These are phyloP conservation scores for Syzygium aromaticum DNA, from an alignment of 345 rosid genomes.

Conservation along the genomic window DNA sequence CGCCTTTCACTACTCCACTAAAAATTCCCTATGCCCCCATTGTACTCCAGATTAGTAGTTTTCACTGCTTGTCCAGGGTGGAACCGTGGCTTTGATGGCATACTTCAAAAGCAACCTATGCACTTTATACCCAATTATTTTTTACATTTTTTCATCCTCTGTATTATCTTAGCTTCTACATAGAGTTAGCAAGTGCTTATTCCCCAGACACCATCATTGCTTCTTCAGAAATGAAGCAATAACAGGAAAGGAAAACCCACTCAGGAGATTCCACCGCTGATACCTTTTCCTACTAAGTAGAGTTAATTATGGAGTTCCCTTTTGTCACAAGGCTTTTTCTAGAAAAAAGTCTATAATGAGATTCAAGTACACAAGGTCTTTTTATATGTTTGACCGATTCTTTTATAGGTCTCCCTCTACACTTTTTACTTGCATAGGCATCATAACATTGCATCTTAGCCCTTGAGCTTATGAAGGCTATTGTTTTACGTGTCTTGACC, in stretches of 20 bases:
- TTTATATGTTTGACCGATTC: background rate
- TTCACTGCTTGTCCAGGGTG: background rate
- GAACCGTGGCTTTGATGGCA: background rate
- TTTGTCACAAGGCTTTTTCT: background rate
- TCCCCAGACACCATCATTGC: background rate
- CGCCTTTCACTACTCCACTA: background rate
- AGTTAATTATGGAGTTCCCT: background rate
- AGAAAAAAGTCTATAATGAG: background rate
- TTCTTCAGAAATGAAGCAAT: background rate
- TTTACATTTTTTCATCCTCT: background rate
- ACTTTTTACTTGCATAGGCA: background rate
- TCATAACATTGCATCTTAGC: background rate
- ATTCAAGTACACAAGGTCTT: background rate
- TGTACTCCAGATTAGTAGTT: background rate
- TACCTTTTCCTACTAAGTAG: background rate
- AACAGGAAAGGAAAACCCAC: background rate
- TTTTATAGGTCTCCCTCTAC: no score
- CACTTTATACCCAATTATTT: background rate
- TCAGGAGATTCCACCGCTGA: background rate
- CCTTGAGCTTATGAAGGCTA: background rate
- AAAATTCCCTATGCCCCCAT: background rate
- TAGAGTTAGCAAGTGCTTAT: background rate
- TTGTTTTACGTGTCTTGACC: background rate
- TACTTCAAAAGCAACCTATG: background rate
- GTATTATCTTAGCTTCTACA: background rate